Percentiles rank a stretch among this genome's conserved stretches.
Conservation (phyloP, 78 protist genomes). For the Paulinella micropora region DNA sequence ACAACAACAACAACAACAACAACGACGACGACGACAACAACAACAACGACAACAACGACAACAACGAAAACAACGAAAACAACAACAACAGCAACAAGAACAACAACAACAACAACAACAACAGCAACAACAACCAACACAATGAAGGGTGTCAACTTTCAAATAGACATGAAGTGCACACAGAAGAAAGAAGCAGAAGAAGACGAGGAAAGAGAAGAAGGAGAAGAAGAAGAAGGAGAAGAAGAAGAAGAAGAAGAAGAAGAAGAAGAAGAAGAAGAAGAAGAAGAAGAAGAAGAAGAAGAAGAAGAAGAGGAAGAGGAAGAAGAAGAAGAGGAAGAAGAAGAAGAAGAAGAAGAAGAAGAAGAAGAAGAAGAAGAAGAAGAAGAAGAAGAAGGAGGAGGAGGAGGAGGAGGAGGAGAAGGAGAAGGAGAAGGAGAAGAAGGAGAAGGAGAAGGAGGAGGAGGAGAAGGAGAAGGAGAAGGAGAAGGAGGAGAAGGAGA, state of each 20-base stretch:
- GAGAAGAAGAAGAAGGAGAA: background rate
- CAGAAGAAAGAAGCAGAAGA: background rate
- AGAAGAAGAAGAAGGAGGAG: background rate
- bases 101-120: no score
- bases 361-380: background rate
- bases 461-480: slow-evolving; percentile 1
- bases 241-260: background rate
- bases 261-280: background rate
- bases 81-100: no score
- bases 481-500: background rate
- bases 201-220: background rate
- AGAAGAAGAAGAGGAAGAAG: background rate
- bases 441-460: background rate
- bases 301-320: background rate
- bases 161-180: background rate
- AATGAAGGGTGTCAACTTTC: no score
- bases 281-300: background rate
- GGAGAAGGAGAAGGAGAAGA: background rate
- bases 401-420: background rate
- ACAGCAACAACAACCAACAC: no score
- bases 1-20: no score
- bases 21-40: no score
- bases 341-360: slow-evolving; percentile 5
- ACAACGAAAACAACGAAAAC: no score
- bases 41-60: no score